Conservation (phyloP, 495 filamentous ascomycete species). For the Talaromyces stipitatus region DNA sequence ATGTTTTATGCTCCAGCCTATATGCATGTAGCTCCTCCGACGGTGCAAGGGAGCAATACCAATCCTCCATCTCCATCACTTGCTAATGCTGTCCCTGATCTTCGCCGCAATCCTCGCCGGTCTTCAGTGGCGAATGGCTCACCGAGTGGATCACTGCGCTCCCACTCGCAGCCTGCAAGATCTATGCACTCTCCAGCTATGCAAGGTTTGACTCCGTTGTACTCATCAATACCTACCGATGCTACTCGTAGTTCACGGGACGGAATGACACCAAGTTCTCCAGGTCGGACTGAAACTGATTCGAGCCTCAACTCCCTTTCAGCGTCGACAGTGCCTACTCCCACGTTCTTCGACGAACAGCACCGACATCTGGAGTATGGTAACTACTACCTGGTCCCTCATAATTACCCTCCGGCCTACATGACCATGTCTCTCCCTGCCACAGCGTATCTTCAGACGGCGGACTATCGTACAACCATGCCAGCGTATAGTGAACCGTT, state of each 20-base stretch:
- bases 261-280: constrained; percentile 23
- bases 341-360: constrained; percentile 40
- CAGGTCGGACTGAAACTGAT: constrained; percentile 34
- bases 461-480: constrained; percentile 31
- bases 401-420: constrained; percentile 37
- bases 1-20: constrained; percentile 44
- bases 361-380: constrained; percentile 51
- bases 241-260: constrained; percentile 29
- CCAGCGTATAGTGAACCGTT: constrained; percentile 24
- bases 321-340: constrained; percentile 28
- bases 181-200: constrained; percentile 37
- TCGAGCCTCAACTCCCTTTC: constrained; percentile 33
- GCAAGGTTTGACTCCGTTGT: constrained; percentile 28
- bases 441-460: constrained; percentile 31
- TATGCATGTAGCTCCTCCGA: constrained; percentile 32
- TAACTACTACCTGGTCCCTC: constrained; percentile 56
- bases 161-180: constrained; percentile 61
- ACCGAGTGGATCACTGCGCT: constrained; percentile 44
- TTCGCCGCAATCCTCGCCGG: constrained; percentile 49
- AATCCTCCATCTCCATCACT: constrained; percentile 59
- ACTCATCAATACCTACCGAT: constrained; percentile 26
- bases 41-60: constrained; percentile 44
- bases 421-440: constrained; percentile 37
- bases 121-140: constrained; percentile 47
- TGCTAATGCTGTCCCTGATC: constrained; percentile 43